phyloP scores from a whole-genome alignment of 1,284 basidiomycete genomes.

The Phylloboletellus chloephorus region DNA sequence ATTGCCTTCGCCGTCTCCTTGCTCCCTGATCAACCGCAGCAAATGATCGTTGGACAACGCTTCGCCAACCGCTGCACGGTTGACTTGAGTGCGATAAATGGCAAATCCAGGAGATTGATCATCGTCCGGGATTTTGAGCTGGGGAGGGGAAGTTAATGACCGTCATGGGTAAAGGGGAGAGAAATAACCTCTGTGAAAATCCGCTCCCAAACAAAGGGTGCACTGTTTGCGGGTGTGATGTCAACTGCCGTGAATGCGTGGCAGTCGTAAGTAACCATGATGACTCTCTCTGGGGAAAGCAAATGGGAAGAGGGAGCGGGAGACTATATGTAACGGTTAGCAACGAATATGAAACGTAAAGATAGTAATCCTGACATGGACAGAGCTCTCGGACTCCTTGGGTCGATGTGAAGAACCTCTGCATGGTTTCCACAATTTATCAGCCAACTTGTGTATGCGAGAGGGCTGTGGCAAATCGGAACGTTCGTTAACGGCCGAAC shows the following conservation, averaged over 20 bases:
- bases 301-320: constrained; percentile 26
- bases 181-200: constrained; percentile 77
- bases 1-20: constrained; percentile 68
- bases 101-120: constrained; percentile 64
- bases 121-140: constrained; percentile 83
- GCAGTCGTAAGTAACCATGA: constrained; percentile 78
- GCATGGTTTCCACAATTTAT: constrained; percentile 23
- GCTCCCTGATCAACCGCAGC: constrained; percentile 63
- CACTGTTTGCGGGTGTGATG: constrained; percentile 63
- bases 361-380: constrained; percentile 20
- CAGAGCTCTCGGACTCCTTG: constrained; percentile 27
- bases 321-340: constrained; percentile 24
- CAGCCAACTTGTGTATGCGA: constrained; percentile 29
- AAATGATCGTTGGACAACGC: constrained; percentile 66
- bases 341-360: not conserved
- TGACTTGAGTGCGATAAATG: constrained; percentile 85
- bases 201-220: constrained; percentile 75
- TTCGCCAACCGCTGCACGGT: constrained; percentile 65
- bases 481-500: constrained; percentile 30
- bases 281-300: constrained; percentile 41
- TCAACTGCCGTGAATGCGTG: constrained; percentile 78
- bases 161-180: constrained; percentile 3
- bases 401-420: constrained; percentile 29
- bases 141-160: constrained; percentile 11
- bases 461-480: constrained; percentile 26